Evolutionary conservation across 805 yeast genomes (phyloP), one percentile per base, ranked within the genome.

Genomic region (Candida railenensis): DNA sequence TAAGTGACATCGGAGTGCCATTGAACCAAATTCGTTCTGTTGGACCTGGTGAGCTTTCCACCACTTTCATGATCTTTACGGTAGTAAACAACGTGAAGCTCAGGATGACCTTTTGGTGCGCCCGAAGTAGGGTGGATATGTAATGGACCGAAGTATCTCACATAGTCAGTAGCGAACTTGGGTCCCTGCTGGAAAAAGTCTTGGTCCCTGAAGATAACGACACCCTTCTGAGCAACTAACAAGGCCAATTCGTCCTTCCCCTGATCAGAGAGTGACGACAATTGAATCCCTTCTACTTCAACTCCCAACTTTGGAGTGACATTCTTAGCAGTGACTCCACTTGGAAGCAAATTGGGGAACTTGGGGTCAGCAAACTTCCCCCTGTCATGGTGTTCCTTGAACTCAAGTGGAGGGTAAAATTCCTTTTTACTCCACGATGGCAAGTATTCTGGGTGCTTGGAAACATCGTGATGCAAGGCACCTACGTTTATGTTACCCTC

Each of bases 221-320:
- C 83, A 57, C 87, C 89, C 57, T 85, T 70, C 56, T 82, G 81
- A 16, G 86, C 89, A 43, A 81, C 82, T 28, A 76, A 70, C 22
- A 82, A 67, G 1, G 91, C 89, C 48, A 86, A 70, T 54, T 85
- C 91, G 53, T 85, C 81, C 57, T 81, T 82, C 22, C 77, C 89
- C 18, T 66, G 66, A 42, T 73, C 75, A 46, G 68, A 60, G 51
- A 85, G 73, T 34, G 71, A 59, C 15, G 85, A 77, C 42, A 85
- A 65, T 55, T 83, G 88, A 37, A 85, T 58, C 37, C 84, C 84
- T 15, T 62, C 63, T 30, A 86, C 67, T 53, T 82, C 89, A 15
- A 83, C 71, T n/a, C 94, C 95, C 45, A 87, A 68, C 57, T 80
- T 84, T 32, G 92, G 92, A 2, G 87, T 78, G 38, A 85, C 61